Conservation (phyloP, 331 rosid genomes). For the Telfairia occidentalis region DNA sequence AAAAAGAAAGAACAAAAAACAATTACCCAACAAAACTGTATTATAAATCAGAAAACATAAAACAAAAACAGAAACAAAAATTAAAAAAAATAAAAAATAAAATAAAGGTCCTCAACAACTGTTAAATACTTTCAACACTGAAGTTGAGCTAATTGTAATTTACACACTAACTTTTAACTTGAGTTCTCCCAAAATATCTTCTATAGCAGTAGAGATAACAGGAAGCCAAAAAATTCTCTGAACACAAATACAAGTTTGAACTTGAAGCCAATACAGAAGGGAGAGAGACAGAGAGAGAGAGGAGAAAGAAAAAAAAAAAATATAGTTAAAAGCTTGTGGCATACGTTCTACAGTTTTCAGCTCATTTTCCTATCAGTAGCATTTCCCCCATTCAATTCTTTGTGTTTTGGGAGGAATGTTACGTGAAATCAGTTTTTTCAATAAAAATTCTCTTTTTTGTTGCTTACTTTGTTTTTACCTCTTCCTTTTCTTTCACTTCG, state of each 20-base stretch:
- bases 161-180: background rate
- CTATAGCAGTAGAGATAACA: background rate
- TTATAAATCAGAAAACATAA: too few relatives aligned
- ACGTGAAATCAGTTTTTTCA: background rate
- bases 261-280: background rate
- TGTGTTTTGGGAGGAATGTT: background rate
- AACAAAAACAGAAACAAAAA: too few relatives aligned
- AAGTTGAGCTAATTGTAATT: background rate
- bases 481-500: background rate
- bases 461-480: background rate
- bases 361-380: conserved; percentile 2
- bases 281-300: background rate
- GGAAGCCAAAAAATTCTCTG: background rate
- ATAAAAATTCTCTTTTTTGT: background rate
- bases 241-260: background rate
- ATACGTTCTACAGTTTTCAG: background rate
- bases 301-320: background rate
- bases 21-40: too few relatives aligned
- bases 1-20: too few relatives aligned
- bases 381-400: background rate
- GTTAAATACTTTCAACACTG: background rate
- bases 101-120: too few relatives aligned
- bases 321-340: background rate
- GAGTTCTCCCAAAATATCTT: background rate
- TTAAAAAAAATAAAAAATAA: too few relatives aligned